A percentile compares a stretch with the other conserved stretches of the same genome.
These are phyloP conservation scores for Tephrocybe sp. DNA, from an alignment of 768 basidiomycete genomes.

Conservation along the genomic window DNA sequence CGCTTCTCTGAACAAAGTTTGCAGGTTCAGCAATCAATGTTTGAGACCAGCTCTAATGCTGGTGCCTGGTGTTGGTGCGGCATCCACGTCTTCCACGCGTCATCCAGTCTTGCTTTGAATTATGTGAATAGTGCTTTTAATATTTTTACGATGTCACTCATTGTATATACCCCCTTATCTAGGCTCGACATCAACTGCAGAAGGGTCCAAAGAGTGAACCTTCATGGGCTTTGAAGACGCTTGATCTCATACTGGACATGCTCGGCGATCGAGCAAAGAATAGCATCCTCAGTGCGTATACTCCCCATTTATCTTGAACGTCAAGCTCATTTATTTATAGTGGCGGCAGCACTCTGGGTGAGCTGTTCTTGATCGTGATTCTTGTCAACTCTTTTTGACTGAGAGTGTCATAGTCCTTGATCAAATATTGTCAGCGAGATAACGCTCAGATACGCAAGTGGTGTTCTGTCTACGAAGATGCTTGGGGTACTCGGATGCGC, in stretches of 20 bases:
- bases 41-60: constrained; percentile 75
- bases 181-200: constrained; percentile 41
- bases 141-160: background rate
- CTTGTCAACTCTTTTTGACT: background rate
- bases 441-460: constrained; percentile 55
- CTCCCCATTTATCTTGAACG: background rate
- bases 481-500: constrained; percentile 61
- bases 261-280: constrained; percentile 51
- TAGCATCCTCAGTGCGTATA: constrained; percentile 41
- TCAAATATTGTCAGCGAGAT: constrained; percentile 62
- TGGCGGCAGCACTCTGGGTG: constrained; percentile 66
- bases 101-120: constrained; percentile 61
- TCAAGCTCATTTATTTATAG: constrained; percentile 30
- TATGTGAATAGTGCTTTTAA: constrained; percentile 43
- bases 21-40: constrained; percentile 69
- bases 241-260: constrained; percentile 46
- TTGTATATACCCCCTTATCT: constrained; percentile 1
- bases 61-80: constrained; percentile 82
- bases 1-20: constrained; percentile 71
- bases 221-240: constrained; percentile 41
- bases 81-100: constrained; percentile 74
- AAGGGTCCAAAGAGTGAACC: constrained; percentile 38
- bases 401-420: constrained; percentile 47
- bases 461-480: constrained; percentile 63
- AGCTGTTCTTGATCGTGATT: constrained; percentile 22